These are phyloP conservation scores for Lactarius indigo DNA, from an alignment of 768 basidiomycete species.

Conservation along the genomic window DNA sequence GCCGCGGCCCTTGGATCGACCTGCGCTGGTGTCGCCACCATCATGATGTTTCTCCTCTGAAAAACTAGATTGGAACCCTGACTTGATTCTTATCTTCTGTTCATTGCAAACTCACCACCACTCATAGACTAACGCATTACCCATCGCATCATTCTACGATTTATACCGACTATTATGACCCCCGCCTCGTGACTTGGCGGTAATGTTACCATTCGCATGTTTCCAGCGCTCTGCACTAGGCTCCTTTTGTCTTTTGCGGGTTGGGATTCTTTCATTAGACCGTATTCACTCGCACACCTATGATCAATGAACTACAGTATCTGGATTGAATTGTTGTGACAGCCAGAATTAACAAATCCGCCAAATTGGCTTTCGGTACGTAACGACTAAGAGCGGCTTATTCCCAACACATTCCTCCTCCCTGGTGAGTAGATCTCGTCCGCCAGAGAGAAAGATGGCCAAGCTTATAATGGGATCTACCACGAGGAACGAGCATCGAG, in stretches of 20 bases:
- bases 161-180: neutral
- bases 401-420: neutral
- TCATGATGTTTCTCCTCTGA: neutral
- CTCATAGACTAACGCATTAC: conserved; percentile 1
- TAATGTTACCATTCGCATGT: neutral
- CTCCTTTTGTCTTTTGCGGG: neutral
- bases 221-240: neutral
- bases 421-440: neutral
- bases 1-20: neutral
- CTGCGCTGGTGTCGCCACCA: neutral
- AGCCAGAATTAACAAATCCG: neutral
- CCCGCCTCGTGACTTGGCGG: neutral
- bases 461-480: neutral
- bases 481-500: neutral
- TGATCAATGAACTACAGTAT: neutral
- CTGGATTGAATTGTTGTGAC: neutral
- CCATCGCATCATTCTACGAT: neutral
- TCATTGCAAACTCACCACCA: neutral
- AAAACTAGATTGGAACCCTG: neutral
- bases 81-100: neutral
- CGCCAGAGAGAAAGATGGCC: neutral
- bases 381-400: neutral
- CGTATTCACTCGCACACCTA: neutral
- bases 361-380: neutral
- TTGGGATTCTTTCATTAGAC: neutral